phyloP scores from a whole-genome alignment of 1,284 basidiomycete genomes.

The Sphagnurus paluster region DNA sequence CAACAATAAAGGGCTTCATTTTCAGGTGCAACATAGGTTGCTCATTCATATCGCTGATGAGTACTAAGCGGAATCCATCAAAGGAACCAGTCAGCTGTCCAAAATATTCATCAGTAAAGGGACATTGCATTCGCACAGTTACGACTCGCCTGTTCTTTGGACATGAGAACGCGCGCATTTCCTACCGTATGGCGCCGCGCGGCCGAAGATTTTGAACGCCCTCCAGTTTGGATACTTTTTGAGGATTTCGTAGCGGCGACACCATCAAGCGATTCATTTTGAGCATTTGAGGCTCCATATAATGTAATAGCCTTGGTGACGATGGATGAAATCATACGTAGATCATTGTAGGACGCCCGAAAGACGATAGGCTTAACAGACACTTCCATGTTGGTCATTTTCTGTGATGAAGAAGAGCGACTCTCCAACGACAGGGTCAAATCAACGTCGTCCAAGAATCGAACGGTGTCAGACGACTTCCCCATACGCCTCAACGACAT shows the following conservation, averaged over 20 bases:
- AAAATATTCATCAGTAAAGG: too few relatives aligned
- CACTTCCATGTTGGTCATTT: conserved; percentile 85
- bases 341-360: conserved; percentile 91
- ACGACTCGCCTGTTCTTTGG: conserved; percentile 72
- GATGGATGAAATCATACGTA: conserved; percentile 88
- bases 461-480: conserved; percentile 77
- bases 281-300: conserved; percentile 40
- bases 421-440: conserved; percentile 87
- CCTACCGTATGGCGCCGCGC: conserved; percentile 39
- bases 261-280: conserved; percentile 12
- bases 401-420: conserved; percentile 69
- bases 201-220: conserved; percentile 9
- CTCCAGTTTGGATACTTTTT: conserved; percentile 2
- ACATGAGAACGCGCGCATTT: conserved; percentile 65
- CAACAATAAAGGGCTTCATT: conserved; percentile 83
- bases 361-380: conserved; percentile 85
- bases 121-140: neutral
- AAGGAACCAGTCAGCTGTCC: conserved; percentile 76
- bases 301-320: conserved; percentile 86
- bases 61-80: conserved; percentile 89
- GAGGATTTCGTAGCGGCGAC: conserved; percentile 9
- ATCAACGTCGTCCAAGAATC: conserved; percentile 94
- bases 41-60: conserved; percentile 95
- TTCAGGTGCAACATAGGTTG: conserved; percentile 92
- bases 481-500: conserved; percentile 97